Evolutionary conservation across 1,284 basidiomycete genomes (phyloP).

Genomic region (Ganoderma sinense): DNA sequence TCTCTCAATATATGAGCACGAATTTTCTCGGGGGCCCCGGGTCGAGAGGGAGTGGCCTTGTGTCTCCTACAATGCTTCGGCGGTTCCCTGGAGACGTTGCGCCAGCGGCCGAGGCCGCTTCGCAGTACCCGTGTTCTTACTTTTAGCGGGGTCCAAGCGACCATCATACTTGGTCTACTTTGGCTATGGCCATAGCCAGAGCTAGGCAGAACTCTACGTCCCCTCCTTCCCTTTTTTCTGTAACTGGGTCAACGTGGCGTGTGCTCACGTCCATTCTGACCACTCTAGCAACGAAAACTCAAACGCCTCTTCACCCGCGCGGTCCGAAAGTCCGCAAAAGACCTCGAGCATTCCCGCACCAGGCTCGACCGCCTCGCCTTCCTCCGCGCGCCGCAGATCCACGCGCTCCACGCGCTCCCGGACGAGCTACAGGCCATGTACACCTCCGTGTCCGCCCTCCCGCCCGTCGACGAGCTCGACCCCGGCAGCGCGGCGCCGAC

Average conservation of each 20-base stretch:
- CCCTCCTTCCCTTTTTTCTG: not conserved
- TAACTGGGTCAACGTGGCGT: too few species aligned
- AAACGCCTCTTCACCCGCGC: conserved; percentile 59
- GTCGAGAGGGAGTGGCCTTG: too few species aligned
- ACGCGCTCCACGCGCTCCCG: conserved; percentile 35
- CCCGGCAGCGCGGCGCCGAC: conserved; percentile 40
- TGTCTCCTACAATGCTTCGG: too few species aligned
- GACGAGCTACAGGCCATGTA: conserved; percentile 48
- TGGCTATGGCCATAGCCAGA: too few species aligned
- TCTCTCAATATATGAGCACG: too few species aligned
- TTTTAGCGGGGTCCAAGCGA: too few species aligned
- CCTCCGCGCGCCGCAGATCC: conserved; percentile 47
- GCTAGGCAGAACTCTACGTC: too few species aligned
- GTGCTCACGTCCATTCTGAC: not conserved
- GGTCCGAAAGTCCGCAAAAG: conserved; percentile 51
- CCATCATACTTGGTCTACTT: too few species aligned
- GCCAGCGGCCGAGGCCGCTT: too few species aligned
- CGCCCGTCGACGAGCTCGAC: conserved; percentile 53
- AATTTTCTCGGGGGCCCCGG: too few species aligned
- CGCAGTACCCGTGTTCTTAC: too few species aligned
- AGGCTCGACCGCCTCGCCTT: conserved; percentile 54
- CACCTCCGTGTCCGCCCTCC: conserved; percentile 54
- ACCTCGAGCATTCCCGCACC: conserved; percentile 51
- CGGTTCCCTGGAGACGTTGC: too few species aligned
- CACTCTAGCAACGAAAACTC: conserved; percentile 69